phyloP scores from a whole-genome alignment of 345 rosid species.

The Barbarea vulgaris region DNA sequence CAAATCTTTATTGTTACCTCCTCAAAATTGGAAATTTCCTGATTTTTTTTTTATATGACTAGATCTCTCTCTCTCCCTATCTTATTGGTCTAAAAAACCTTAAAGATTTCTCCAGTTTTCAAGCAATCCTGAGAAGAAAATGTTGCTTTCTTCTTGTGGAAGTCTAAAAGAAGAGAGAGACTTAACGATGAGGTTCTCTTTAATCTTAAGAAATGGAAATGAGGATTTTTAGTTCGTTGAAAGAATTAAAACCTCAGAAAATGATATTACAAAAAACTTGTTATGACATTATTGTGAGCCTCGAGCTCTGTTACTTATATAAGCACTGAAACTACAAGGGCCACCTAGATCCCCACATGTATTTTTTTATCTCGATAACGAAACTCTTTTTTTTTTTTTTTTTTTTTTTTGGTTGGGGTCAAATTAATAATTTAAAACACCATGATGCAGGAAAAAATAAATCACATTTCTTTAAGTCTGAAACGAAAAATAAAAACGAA shows the following conservation, averaged over 20 bases:
- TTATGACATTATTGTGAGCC: constrained; percentile 30
- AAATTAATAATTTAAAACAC: background rate
- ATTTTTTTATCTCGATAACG: background rate
- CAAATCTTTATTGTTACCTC: constrained; percentile 4
- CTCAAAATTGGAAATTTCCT: background rate
- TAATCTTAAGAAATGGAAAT: background rate
- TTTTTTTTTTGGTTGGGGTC: background rate
- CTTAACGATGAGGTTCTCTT: constrained; percentile 9
- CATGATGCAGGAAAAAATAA: background rate
- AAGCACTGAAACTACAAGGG: constrained; percentile 29
- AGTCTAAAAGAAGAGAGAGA: constrained; percentile 9
- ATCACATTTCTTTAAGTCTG: background rate
- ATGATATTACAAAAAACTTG: constrained; percentile 25
- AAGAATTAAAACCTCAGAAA: constrained; percentile 22
- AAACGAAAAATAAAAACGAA: background rate
- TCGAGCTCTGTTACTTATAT: constrained; percentile 33
- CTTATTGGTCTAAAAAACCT: constrained; percentile 22
- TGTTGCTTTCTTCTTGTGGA: constrained; percentile 25
- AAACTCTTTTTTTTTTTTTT: too few relatives aligned
- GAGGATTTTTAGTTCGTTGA: constrained; percentile 14
- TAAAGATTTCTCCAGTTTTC: constrained; percentile 16
- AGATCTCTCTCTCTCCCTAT: constrained; percentile 19
- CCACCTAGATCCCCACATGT: constrained; percentile 27
- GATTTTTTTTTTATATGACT: background rate
- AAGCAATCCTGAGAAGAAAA: constrained; percentile 16